Evolutionary conservation across 257 asterid genomes (phyloP), one percentile per base, ranked within the genome.

Genomic region (Nemophila menziesii): DNA sequence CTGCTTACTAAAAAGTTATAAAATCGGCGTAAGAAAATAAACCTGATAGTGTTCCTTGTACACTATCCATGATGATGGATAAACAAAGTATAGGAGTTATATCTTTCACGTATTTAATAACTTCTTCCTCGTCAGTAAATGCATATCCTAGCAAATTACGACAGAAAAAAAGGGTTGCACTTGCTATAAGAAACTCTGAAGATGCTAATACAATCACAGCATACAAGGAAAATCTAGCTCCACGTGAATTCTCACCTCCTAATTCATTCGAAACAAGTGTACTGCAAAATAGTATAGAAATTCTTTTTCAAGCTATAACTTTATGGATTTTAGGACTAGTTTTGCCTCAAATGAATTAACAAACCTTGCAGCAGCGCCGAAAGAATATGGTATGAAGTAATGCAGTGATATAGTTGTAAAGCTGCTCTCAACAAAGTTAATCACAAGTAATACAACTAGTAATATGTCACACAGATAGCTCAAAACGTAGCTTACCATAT

Each of bases 41-140:
- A 75, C 85, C 81, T 53, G 81, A 66, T 41, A 77, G 65, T 29
- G 72, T 76, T 5, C 66, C 60, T 60, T 72, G 86, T 33, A 66
- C 53, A 53, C 66, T 52, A 51, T 77, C 86, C 54, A 29, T 60
- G 33, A 67, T 39, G n/a, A 77, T 47, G 61, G 66, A 39, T 43
- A 77, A 78, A 43, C 76, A 77, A 20, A 69, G 40, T 16, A 69
- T 48, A 11, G 74, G 71, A 52, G 52, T 56, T 22, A 69, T 22
- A 2, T 49, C 65, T 42, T 42, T 20, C n/a, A 69, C 54, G 54
- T 64, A 69, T 43, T 56, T 27, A 33, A 56, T 74, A 0, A 77
- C 72, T 61, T 72, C 76, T 17, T 39, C 33, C 38, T 69, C 72
- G 12, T 50, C 57, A 22, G 76, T 77, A 60, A 77, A 72, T 4